These are phyloP conservation scores for Komagataella phaffii DNA, from an alignment of 805 yeast genomes.

Conservation along the genomic window DNA sequence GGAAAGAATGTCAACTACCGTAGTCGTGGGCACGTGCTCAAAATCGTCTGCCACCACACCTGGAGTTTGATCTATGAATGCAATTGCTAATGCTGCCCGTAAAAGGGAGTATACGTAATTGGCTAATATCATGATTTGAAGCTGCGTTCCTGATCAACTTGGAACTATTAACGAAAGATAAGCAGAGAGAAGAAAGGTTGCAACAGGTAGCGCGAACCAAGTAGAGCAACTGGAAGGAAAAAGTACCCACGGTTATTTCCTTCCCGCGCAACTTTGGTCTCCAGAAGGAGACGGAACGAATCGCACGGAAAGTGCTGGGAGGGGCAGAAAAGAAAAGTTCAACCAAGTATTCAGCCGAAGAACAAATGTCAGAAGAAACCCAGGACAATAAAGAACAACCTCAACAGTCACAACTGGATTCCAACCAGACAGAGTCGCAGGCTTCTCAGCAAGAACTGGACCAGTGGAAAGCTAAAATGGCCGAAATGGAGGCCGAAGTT, in stretches of 20 bases:
- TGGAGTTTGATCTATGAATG: background rate
- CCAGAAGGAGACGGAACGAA: background rate
- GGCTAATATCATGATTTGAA: background rate
- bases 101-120: background rate
- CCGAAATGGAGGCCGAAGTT: slow-evolving; percentile 51
- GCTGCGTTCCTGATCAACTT: background rate
- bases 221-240: background rate
- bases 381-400: background rate
- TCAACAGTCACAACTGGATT: background rate
- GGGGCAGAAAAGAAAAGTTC: background rate
- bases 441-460: slow-evolving; percentile 10
- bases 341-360: background rate
- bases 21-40: slow-evolving; percentile 11
- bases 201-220: background rate
- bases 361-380: background rate
- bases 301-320: background rate
- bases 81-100: background rate
- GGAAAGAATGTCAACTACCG: slow-evolving; percentile 61
- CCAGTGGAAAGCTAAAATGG: slow-evolving; percentile 29
- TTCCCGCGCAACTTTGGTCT: background rate
- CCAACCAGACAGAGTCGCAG: slow-evolving; percentile 1
- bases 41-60: background rate
- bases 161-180: background rate
- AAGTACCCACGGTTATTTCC: background rate
- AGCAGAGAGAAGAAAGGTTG: background rate